A percentile compares a stretch with the other conserved stretches of the same genome.
phyloP scores from a whole-genome alignment of 169 alveolate genomes.

The Hepatocystis sp. region DNA sequence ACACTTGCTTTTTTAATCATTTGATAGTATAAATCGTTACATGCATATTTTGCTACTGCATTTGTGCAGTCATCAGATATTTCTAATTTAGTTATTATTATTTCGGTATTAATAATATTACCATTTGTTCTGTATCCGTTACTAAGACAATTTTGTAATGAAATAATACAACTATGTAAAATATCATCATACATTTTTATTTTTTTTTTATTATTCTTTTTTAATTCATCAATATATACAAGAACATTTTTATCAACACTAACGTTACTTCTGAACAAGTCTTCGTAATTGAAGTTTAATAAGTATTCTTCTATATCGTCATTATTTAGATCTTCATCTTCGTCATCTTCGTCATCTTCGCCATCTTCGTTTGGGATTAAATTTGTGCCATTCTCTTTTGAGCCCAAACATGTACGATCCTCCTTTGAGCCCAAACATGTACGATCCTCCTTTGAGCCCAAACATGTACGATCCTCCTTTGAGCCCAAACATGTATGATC shows the following conservation, averaged over 20 bases:
- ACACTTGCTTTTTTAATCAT: slow-evolving; percentile 50
- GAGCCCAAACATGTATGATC: no score
- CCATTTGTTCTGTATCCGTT: slow-evolving; percentile 68
- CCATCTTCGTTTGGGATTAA: neutral
- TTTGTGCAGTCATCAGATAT: slow-evolving; percentile 45
- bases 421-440: no score
- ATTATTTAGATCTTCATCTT: slow-evolving; percentile 8
- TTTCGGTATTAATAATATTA: slow-evolving; percentile 68
- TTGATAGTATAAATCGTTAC: slow-evolving; percentile 65
- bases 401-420: no score
- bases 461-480: no score
- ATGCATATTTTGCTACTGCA: slow-evolving; percentile 76
- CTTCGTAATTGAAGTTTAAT: slow-evolving; percentile 43
- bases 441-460: no score
- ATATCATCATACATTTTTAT: slow-evolving; percentile 56
- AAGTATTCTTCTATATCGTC: slow-evolving; percentile 52
- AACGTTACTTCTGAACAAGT: slow-evolving; percentile 34
- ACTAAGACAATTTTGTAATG: slow-evolving; percentile 60
- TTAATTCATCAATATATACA: slow-evolving; percentile 29
- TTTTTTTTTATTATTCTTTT: slow-evolving; percentile 40
- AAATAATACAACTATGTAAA: slow-evolving; percentile 57
- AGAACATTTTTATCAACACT: slow-evolving; percentile 22
- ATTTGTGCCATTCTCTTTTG: no score
- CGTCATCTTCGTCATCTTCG: neutral
- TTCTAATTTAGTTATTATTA: slow-evolving; percentile 48